Evolutionary conservation across 192 early-diverging fungal genomes (phyloP), one percentile per base, ranked within the genome.

Genomic region (Coemansia aciculifera): DNA sequence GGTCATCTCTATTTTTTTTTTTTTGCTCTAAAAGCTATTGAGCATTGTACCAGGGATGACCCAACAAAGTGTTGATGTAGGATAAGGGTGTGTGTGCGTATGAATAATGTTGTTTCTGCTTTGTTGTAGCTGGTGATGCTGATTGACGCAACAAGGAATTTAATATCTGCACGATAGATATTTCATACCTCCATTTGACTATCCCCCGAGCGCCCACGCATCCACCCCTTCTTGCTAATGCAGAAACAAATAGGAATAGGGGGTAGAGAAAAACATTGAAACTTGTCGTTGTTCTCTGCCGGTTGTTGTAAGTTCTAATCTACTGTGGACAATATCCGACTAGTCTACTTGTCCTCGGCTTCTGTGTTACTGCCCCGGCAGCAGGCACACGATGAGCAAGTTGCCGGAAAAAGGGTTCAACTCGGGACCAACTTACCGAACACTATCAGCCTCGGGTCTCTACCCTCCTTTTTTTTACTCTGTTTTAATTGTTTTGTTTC

Each of bases 131-230:
- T 43, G 44, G 19, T 48, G 44, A n/a, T 36, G 34, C 48, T 12
- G 48, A 51, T 23, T 51, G 23, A 51, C n/a, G 48, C 48, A 51
- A 51, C 48, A 51, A 51, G 8, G 54, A 57, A 31, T 29, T 17
- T n/a, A 57, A 57, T 57, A 57, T 32, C 27, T 57, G 54, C 51
- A 52, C 24, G 51, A 52, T 29, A 52, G 51, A 48, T 27, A 52
- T 52, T 52, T 24, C 51, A 48, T 48, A 9, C 46, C 46, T 48
- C 46, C 46, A 21, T 52, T 52, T 52, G 51, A 52, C 51, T 52
- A 52, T 52, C 51, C 24, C 24, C 24, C 12, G 24, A 24, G 51
- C 17, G 24, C 24, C 3, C 12, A 5, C 24, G 44, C 19, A 48
- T 19, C 44, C 44, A 48, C 13, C 12, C 23, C 51, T 52, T 52